A percentile compares a stretch with the other conserved stretches of the same genome.
Evolutionary conservation across 208 protist species (phyloP).

Genomic region (Crithidia bombi): DNA sequence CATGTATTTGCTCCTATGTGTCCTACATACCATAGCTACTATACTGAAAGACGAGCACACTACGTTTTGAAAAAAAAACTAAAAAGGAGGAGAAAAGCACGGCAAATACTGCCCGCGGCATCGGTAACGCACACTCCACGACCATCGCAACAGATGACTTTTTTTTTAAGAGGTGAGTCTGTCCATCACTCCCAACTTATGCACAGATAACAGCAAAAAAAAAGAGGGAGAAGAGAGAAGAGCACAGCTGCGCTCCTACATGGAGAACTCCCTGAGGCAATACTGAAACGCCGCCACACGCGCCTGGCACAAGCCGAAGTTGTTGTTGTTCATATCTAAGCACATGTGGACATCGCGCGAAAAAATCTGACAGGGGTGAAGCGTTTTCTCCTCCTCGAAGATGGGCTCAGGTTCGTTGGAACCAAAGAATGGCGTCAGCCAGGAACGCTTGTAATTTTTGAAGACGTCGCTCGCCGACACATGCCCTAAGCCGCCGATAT

Average conservation of each 20-base stretch:
- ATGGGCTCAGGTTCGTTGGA: conserved; percentile 63
- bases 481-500: conserved; percentile 28
- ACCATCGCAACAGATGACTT: not conserved
- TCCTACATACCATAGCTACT: conserved; percentile 10
- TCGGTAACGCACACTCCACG: too few species aligned
- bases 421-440: conserved; percentile 80
- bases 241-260: conserved; percentile 1
- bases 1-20: not conserved
- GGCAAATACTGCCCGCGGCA: too few species aligned
- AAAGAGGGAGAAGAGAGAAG: conserved; percentile 3
- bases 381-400: conserved; percentile 19
- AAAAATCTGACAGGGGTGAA: conserved; percentile 69
- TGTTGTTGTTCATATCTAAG: conserved; percentile 62
- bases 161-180: not conserved
- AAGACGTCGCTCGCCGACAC: conserved; percentile 39
- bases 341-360: conserved; percentile 71
- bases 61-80: conserved; percentile 11
- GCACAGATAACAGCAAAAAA: conserved; percentile 11
- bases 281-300: conserved; percentile 65
- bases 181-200: too few species aligned
- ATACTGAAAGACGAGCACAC: not conserved
- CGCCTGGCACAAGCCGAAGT: conserved; percentile 72
- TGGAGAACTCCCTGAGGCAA: conserved; percentile 72
- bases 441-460: conserved; percentile 56
- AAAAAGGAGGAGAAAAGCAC: too few species aligned